These are phyloP conservation scores for Acidiella bohemica DNA, from an alignment of 495 filamentous ascomycete genomes.

Conservation along the genomic window DNA sequence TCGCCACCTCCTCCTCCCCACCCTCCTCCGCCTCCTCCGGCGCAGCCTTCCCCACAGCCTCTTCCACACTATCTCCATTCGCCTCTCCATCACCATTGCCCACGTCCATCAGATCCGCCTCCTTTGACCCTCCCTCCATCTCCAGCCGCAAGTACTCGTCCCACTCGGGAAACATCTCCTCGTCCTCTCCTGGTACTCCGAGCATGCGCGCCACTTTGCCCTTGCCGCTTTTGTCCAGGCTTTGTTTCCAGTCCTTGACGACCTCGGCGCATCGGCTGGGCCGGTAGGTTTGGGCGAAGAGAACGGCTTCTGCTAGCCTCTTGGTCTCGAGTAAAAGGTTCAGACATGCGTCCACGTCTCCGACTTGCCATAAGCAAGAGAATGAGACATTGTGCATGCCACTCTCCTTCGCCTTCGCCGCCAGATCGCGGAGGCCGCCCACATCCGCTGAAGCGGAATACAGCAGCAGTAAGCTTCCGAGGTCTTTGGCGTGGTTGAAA, in stretches of 20 bases:
- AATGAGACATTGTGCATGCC: conserved; percentile 87
- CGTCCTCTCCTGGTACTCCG: conserved; percentile 62
- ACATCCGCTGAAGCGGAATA: conserved; percentile 68
- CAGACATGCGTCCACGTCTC: conserved; percentile 68
- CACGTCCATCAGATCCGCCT: conserved; percentile 20
- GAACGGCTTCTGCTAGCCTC: conserved; percentile 67
- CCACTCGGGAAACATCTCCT: conserved; percentile 92
- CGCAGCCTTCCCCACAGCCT: background rate
- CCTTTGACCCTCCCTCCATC: conserved; percentile 39
- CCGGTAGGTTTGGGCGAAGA: conserved; percentile 91
- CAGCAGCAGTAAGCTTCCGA: conserved; percentile 76
- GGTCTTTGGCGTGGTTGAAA: conserved; percentile 75
- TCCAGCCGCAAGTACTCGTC: conserved; percentile 76
- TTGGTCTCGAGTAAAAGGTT: conserved; percentile 66
- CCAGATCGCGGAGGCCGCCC: conserved; percentile 57
- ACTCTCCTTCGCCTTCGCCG: conserved; percentile 55
- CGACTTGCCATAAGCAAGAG: conserved; percentile 74
- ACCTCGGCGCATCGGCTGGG: conserved; percentile 59
- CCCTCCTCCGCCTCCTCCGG: background rate
- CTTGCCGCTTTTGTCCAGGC: conserved; percentile 66
- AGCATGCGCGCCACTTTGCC: conserved; percentile 68
- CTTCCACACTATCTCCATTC: background rate
- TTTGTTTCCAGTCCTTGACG: conserved; percentile 64
- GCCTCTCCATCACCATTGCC: conserved; percentile 6
- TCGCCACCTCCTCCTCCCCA: background rate